phyloP scores from a whole-genome alignment of 352 stramenopile species.

The Globisporangium orthogonon region DNA sequence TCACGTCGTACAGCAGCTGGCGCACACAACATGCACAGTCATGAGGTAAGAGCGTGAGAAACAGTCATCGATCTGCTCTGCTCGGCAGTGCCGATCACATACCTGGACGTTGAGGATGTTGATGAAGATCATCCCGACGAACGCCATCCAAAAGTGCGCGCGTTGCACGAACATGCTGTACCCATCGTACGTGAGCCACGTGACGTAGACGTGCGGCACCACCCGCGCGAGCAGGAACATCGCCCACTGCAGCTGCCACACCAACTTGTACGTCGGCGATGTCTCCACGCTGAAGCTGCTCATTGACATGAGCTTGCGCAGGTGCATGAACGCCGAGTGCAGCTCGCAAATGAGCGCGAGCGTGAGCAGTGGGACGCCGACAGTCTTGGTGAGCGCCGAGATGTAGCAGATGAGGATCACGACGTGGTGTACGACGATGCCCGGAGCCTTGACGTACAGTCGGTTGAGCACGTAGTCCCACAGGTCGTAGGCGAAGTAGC shows the following conservation, averaged over 20 bases:
- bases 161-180: conserved; percentile 24
- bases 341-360: conserved; percentile 68
- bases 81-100: not conserved
- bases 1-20: conserved; percentile 54
- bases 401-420: conserved; percentile 81
- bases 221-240: conserved; percentile 39
- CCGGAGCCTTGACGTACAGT: conserved; percentile 63
- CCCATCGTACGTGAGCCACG: conserved; percentile 38
- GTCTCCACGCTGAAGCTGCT: conserved; percentile 29
- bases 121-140: conserved; percentile 70
- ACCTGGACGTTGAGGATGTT: conserved; percentile 62
- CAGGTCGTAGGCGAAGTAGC: conserved; percentile 81
- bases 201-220: conserved; percentile 36
- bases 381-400: conserved; percentile 62
- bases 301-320: conserved; percentile 71
- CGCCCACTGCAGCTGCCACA: conserved; percentile 58
- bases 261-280: conserved; percentile 24
- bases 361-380: conserved; percentile 65
- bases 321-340: conserved; percentile 76
- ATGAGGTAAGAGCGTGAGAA: not conserved
- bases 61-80: not conserved
- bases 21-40: not conserved
- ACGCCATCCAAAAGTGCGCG: conserved; percentile 62
- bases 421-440: conserved; percentile 68
- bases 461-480: conserved; percentile 72